Evolutionary conservation across 768 basidiomycete species (phyloP).

Genomic region (Amanita rimosa): DNA sequence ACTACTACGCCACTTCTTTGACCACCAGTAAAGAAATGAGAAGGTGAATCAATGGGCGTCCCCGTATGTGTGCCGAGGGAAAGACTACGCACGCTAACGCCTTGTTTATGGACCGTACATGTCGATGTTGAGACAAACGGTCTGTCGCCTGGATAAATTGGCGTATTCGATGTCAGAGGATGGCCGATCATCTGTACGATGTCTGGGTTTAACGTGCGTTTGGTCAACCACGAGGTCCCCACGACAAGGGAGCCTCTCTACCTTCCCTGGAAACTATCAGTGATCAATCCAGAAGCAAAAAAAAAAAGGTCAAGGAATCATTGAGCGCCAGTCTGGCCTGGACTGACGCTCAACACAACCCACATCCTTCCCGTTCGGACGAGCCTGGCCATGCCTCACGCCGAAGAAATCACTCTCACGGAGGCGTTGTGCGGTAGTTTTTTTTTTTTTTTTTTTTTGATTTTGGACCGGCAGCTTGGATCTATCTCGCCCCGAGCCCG

Average conservation of each 20-base stretch:
- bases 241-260: neutral
- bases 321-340: neutral
- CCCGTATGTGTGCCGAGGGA: constrained; percentile 61
- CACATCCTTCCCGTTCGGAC: neutral
- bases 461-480: neutral
- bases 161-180: constrained; percentile 29
- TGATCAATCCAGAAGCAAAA: neutral
- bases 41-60: constrained; percentile 73
- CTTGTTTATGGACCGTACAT: constrained; percentile 30
- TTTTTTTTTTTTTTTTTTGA: neutral
- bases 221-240: neutral
- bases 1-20: too few relatives aligned
- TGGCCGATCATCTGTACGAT: too few relatives aligned
- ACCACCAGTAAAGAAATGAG: constrained; percentile 70
- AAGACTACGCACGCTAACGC: constrained; percentile 40
- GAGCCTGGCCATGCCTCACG: neutral
- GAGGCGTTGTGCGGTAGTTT: too few relatives aligned
- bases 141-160: constrained; percentile 49
- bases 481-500: neutral
- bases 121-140: constrained; percentile 25
- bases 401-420: neutral
- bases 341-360: neutral
- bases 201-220: too few relatives aligned
- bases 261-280: neutral
- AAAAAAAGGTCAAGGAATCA: neutral